phyloP scores from a whole-genome alignment of 2,329 filamentous ascomycete species.

The Akanthomyces uredinophilus region DNA sequence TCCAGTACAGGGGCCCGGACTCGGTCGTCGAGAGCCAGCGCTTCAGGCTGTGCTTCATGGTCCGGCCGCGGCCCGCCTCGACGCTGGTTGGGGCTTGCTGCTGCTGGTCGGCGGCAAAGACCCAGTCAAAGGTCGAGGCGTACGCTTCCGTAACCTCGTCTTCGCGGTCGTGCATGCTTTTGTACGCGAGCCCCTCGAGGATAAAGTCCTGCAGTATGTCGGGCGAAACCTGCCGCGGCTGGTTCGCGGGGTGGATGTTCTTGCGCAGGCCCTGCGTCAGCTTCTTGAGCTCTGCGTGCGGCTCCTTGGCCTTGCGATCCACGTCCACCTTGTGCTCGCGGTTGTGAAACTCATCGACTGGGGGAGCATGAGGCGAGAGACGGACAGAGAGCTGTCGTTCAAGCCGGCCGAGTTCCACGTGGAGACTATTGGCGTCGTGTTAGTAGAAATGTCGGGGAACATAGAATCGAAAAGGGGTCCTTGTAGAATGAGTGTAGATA shows the following conservation, averaged over 20 bases:
- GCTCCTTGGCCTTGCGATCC: neutral
- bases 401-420: neutral
- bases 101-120: conserved; percentile 22
- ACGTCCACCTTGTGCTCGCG: neutral
- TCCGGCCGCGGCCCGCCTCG: neutral
- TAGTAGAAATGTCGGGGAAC: neutral
- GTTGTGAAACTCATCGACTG: conserved; percentile 1
- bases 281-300: neutral
- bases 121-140: conserved; percentile 33
- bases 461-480: no score
- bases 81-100: neutral
- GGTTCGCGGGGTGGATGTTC: neutral
- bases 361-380: neutral
- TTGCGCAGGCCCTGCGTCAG: neutral
- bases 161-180: conserved; percentile 28
- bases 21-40: conserved; percentile 24
- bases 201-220: conserved; percentile 27
- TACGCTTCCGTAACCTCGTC: conserved; percentile 27
- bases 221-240: conserved; percentile 15
- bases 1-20: conserved; percentile 29
- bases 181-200: conserved; percentile 28
- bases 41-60: conserved; percentile 19
- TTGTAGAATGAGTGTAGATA: neutral
- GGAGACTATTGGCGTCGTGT: neutral
- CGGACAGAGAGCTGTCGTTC: neutral